phyloP scores from a whole-genome alignment of 1,284 basidiomycete species.

The Apiotrichum veenhuisii region DNA sequence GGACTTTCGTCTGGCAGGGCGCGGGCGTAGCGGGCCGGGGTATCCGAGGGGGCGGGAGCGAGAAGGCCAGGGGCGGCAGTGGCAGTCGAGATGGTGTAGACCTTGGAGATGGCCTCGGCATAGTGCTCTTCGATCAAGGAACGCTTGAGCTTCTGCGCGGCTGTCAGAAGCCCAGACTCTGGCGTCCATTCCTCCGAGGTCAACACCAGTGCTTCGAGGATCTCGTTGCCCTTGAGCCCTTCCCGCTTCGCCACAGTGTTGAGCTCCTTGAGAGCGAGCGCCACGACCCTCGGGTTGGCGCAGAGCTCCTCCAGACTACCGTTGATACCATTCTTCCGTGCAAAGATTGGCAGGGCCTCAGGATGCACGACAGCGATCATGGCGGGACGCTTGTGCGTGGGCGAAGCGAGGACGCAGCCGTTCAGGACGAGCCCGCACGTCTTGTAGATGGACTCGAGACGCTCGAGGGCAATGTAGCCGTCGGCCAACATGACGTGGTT shows the following conservation, averaged over 20 bases:
- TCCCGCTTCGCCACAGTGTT: slow-evolving; percentile 79
- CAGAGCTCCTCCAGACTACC: slow-evolving; percentile 60
- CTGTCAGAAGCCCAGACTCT: slow-evolving; percentile 78
- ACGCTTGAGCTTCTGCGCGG: slow-evolving; percentile 87
- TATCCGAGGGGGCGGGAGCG: no score
- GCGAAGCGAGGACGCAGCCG: slow-evolving; percentile 78
- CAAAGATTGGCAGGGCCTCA: slow-evolving; percentile 62
- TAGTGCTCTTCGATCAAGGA: slow-evolving; percentile 67
- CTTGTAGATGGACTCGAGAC: slow-evolving; percentile 90
- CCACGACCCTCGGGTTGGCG: slow-evolving; percentile 58
- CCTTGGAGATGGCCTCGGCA: slow-evolving; percentile 64
- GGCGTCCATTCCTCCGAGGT: slow-evolving; percentile 90
- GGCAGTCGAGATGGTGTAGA: slow-evolving; percentile 16
- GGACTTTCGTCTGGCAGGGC: no score
- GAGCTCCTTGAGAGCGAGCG: slow-evolving; percentile 70
- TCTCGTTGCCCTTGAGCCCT: slow-evolving; percentile 78
- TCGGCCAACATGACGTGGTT: slow-evolving; percentile 49
- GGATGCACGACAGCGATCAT: slow-evolving; percentile 72
- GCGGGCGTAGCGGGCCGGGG: no score
- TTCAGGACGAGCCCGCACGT: slow-evolving; percentile 76
- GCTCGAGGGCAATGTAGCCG: slow-evolving; percentile 79
- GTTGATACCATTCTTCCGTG: slow-evolving; percentile 49
- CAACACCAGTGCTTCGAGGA: slow-evolving; percentile 72
- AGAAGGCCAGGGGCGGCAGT: no score
- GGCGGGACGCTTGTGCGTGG: slow-evolving; percentile 81